phyloP scores from a whole-genome alignment of 352 stramenopile genomes.

The Globisporangium carolinianum region DNA sequence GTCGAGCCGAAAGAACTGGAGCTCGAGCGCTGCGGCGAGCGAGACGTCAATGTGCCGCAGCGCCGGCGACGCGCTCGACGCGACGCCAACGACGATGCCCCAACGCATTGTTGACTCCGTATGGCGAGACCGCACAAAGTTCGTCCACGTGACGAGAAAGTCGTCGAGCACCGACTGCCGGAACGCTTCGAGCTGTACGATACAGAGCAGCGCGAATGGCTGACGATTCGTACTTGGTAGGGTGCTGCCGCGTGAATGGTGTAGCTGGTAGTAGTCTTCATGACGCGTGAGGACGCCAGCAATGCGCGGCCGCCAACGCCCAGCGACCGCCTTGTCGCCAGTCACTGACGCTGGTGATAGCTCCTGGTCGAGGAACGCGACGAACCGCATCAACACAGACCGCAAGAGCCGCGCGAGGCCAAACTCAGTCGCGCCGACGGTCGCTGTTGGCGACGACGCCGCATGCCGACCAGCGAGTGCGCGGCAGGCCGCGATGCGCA shows the following conservation, averaged over 20 bases:
- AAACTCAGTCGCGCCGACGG: constrained; percentile 36
- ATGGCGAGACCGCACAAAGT: constrained; percentile 18
- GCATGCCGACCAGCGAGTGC: neutral
- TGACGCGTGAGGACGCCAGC: constrained; percentile 18
- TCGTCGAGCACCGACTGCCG: constrained; percentile 49
- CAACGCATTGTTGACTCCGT: constrained; percentile 12
- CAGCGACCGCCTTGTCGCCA: constrained; percentile 2
- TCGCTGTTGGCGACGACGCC: constrained; percentile 4
- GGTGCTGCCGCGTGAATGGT: constrained; percentile 5
- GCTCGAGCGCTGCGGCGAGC: constrained; percentile 42
- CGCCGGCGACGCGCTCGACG: constrained; percentile 54
- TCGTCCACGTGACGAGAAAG: constrained; percentile 67
- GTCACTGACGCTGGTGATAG: no score
- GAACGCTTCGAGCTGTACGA: constrained; percentile 72
- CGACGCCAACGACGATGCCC: constrained; percentile 64
- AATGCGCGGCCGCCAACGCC: constrained; percentile 16
- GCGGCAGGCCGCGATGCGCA: constrained; percentile 23
- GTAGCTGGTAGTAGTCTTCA: constrained; percentile 30
- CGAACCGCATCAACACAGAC: constrained; percentile 25
- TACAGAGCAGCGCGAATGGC: constrained; percentile 56
- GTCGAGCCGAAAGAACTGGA: constrained; percentile 73
- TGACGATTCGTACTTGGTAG: no score
- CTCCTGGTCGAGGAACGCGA: constrained; percentile 9
- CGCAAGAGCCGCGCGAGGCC: constrained; percentile 45
- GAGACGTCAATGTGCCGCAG: constrained; percentile 56